Evolutionary conservation across 495 filamentous ascomycete genomes (phyloP).

Genomic region (Aspergillus asperescens): DNA sequence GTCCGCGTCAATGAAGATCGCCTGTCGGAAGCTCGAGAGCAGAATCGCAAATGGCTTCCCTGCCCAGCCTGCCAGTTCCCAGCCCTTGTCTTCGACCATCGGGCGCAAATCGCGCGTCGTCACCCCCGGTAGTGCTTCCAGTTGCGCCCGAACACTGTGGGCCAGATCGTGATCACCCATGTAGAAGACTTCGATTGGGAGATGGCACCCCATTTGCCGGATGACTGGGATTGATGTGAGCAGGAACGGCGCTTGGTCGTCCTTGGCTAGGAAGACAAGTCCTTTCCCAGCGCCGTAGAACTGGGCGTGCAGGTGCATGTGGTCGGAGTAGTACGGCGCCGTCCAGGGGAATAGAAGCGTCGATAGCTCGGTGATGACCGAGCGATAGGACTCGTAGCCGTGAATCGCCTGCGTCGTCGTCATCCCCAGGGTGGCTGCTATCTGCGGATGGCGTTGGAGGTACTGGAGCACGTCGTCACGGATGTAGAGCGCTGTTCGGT

Average conservation of each 20-base stretch:
- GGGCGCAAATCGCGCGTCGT: conserved; percentile 19
- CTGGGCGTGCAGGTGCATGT: conserved; percentile 24
- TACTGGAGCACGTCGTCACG: conserved; percentile 23
- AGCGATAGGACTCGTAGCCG: conserved; percentile 25
- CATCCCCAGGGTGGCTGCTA: conserved; percentile 4
- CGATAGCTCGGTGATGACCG: conserved; percentile 20
- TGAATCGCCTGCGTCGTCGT: conserved; percentile 18
- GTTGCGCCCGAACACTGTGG: conserved; percentile 13
- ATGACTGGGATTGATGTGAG: conserved; percentile 30
- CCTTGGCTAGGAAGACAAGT: conserved; percentile 31
- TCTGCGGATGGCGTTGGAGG: conserved; percentile 10
- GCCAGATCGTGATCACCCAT: conserved; percentile 31
- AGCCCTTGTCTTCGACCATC: conserved; percentile 22
- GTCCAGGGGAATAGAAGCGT: conserved; percentile 30
- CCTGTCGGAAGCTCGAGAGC: conserved; percentile 42
- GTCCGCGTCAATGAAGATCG: conserved; percentile 50
- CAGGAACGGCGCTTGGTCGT: conserved; percentile 26
- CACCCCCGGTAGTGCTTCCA: conserved; percentile 17
- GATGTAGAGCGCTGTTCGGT: conserved; percentile 4
- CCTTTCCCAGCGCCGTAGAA: conserved; percentile 21
- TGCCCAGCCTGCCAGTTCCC: conserved; percentile 23
- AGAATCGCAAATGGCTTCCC: conserved; percentile 45
- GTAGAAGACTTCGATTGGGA: conserved; percentile 39
- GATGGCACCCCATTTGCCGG: conserved; percentile 26
- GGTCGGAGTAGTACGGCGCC: conserved; percentile 28